Evolutionary conservation across 352 stramenopile species (phyloP).

Genomic region (Phytophthora rubi): DNA sequence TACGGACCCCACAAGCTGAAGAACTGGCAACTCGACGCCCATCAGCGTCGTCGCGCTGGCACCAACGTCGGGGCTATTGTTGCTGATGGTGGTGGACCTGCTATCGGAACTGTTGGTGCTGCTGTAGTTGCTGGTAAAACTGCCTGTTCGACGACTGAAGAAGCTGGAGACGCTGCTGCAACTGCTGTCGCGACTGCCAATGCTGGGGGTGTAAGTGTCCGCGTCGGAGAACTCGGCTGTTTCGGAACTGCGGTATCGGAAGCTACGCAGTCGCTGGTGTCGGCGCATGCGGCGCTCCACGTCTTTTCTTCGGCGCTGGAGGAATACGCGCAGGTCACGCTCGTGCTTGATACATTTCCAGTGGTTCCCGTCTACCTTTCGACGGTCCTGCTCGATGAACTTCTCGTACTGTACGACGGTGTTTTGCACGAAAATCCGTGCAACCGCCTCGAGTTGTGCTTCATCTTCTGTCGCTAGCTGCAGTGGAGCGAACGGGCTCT

Average conservation of each 20-base stretch:
- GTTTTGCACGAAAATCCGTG: conserved; percentile 56
- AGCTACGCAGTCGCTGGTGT: conserved; percentile 29
- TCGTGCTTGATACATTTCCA: conserved; percentile 66
- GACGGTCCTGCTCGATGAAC: conserved; percentile 49
- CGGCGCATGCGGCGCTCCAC: conserved; percentile 40
- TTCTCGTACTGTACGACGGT: conserved; percentile 58
- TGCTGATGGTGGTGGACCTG: conserved; percentile 20
- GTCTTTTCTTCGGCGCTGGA: conserved; percentile 47
- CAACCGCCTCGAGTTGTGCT: conserved; percentile 45
- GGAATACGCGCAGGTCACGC: conserved; percentile 53
- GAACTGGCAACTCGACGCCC: conserved; percentile 40
- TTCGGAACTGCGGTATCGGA: conserved; percentile 31
- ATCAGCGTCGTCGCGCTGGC: conserved; percentile 7
- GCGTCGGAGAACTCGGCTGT: conserved; percentile 30
- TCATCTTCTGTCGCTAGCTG: conserved; percentile 48
- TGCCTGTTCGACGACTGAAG: conserved; percentile 35
- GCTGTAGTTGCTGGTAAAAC: conserved; percentile 36
- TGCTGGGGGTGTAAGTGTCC: conserved; percentile 21
- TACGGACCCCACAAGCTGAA: conserved; percentile 56
- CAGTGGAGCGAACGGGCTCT: conserved; percentile 55
- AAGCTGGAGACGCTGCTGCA: conserved; percentile 37
- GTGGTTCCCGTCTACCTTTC: conserved; percentile 45
- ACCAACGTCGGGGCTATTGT: conserved; percentile 26
- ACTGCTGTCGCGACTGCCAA: conserved; percentile 34
- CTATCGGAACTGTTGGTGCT: conserved; percentile 41